Evolutionary conservation across 768 basidiomycete genomes (phyloP).

Genomic region (Calocybe gangraenosa): DNA sequence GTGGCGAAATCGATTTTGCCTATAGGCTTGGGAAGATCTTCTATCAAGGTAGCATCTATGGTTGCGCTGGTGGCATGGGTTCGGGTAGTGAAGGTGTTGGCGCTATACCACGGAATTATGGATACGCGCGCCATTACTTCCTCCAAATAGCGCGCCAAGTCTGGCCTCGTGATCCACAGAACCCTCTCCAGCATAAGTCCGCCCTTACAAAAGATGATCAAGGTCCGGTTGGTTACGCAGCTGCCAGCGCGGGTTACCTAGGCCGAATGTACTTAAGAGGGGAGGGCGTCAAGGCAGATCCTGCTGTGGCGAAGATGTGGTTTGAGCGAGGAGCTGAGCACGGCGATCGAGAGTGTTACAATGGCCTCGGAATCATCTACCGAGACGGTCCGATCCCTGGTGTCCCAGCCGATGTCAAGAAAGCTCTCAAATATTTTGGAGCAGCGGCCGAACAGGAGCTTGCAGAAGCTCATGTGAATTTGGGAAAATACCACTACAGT

Average conservation of each 20-base stretch:
- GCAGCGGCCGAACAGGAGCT: conserved; percentile 84
- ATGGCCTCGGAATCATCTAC: conserved; percentile 88
- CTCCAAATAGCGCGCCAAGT: conserved; percentile 73
- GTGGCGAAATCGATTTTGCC: conserved; percentile 85
- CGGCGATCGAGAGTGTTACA: conserved; percentile 85
- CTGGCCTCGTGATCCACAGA: conserved; percentile 80
- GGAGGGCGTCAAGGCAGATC: conserved; percentile 82
- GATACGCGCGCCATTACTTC: conserved; percentile 80
- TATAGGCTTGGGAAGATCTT: conserved; percentile 93
- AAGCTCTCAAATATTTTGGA: conserved; percentile 64
- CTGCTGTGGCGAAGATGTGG: conserved; percentile 83
- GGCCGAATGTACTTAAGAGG: conserved; percentile 94
- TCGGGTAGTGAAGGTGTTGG: conserved; percentile 94
- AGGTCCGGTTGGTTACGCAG: conserved; percentile 56
- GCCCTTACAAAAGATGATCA: conserved; percentile 47
- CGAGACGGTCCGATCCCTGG: conserved; percentile 80
- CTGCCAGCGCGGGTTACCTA: conserved; percentile 80
- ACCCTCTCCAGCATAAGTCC: conserved; percentile 41
- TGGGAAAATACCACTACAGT: conserved; percentile 80
- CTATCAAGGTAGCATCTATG: conserved; percentile 93
- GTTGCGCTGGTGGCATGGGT: conserved; percentile 68
- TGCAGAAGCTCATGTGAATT: conserved; percentile 87
- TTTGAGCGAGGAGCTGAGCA: conserved; percentile 81
- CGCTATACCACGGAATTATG: conserved; percentile 76
- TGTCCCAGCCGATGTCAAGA: conserved; percentile 57